Base-by-base conservation (phyloP, 495 filamentous ascomycete genomes). In the Bacidia gigantensis region DNA sequence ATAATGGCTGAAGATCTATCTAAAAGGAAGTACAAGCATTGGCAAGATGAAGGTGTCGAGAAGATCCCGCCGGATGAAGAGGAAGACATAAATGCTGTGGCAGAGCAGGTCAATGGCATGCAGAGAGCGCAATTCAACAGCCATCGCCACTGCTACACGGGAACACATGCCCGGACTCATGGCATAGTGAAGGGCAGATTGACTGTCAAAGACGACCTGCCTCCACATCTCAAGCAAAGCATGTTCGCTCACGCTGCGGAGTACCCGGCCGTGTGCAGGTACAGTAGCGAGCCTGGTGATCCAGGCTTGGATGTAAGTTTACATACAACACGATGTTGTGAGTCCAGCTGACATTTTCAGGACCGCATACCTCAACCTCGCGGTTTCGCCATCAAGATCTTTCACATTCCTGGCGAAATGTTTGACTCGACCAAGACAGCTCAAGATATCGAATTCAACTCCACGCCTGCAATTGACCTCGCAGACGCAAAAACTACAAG, bases 391-490 rank as follows among this genome's bases (percentile, higher is more conserved):
- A 75, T 73, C 60, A 75, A 75, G 59, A 60, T 73, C 22, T 72
- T 71, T 55, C 64, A 65, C 44, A 63, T 72, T 21, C 39, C 65
- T 11, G 69, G 70, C n/a, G 69, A 74, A 40, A 69, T 70, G 57
- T 71, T 69, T 50, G 61, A 68, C 17, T 51, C 51, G 11, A 47
- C 63, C 61, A 53, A 64, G 35, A 59, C 65, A 2, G 68, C 71
- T 3, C 69, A 74, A 47, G 69, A 73, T 57, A 69, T 71, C 49
- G 67, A 71, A 32, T 71, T 75, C 52, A 75, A 77, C 56, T 68
- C 62, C 56, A 70, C 64, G 11, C 74, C 69, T 3, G 65, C 66
- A 7, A 61, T 74, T 29, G 69, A 77, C 45, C 65, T 76, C 11
- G 64, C 67, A 11, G 62, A 69, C 46, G 65, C 70, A 7, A 71